These are phyloP conservation scores for Pyrenophora graminea DNA, from an alignment of 2,329 filamentous ascomycete genomes.

Conservation along the genomic window DNA sequence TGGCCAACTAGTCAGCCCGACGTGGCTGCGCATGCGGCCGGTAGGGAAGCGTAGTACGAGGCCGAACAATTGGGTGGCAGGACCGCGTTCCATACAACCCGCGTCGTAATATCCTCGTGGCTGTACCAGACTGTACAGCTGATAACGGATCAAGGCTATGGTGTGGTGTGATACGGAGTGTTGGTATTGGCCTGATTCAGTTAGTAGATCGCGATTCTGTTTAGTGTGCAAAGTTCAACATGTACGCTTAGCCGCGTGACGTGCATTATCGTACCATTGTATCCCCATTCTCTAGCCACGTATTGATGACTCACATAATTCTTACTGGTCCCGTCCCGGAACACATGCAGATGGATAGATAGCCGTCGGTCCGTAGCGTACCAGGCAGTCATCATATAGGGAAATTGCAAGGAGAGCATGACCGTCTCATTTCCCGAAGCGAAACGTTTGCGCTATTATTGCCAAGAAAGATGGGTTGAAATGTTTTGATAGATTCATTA, in stretches of 20 bases:
- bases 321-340: neutral
- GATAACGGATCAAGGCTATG: too few relatives aligned
- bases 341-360: conserved; percentile 7
- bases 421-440: conserved; percentile 1
- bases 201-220: neutral
- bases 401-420: conserved; percentile 16
- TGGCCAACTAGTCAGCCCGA: neutral
- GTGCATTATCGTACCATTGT: neutral
- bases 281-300: neutral
- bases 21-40: conserved; percentile 18
- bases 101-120: neutral
- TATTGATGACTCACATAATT: conserved; percentile 2
- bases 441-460: conserved; percentile 1
- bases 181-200: too few relatives aligned
- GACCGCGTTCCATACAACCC: neutral
- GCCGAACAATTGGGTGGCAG: conserved; percentile 4
- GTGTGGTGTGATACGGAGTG: too few relatives aligned
- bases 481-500: conserved; percentile 15
- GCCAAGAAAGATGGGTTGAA: conserved; percentile 6
- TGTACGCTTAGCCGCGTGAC: neutral
- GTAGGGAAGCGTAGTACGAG: conserved; percentile 9
- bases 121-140: neutral
- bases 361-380: conserved; percentile 16
- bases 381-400: conserved; percentile 5
- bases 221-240: neutral